Conservation (phyloP, 2,329 filamentous ascomycete genomes). For the Alternaria atra region DNA sequence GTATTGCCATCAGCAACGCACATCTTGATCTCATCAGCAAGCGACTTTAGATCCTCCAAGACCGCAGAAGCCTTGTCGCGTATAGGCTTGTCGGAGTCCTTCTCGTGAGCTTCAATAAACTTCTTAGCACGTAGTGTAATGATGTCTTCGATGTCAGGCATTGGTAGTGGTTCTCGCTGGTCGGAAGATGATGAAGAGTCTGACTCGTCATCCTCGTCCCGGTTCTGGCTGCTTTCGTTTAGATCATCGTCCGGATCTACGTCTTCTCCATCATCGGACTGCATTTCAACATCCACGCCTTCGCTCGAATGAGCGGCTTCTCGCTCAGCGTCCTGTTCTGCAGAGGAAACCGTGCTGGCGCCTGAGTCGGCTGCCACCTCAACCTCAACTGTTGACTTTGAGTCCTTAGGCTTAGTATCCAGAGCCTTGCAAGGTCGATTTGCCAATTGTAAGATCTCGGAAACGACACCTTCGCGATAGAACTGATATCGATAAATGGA, state of each 20-base stretch:
- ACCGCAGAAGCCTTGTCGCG: slow-evolving; percentile 82
- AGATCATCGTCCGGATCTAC: slow-evolving; percentile 63
- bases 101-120: slow-evolving; percentile 85
- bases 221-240: slow-evolving; percentile 67
- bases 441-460: slow-evolving; percentile 86
- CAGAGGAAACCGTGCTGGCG: slow-evolving; percentile 31
- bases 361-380: slow-evolving; percentile 37
- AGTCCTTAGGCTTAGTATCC: slow-evolving; percentile 40
- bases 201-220: slow-evolving; percentile 69
- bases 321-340: slow-evolving; percentile 47
- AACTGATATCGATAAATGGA: slow-evolving; percentile 95
- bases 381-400: slow-evolving; percentile 35
- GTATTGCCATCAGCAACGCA: slow-evolving; percentile 67
- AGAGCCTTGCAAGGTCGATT: slow-evolving; percentile 53
- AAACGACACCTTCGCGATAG: slow-evolving; percentile 94
- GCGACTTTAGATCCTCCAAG: slow-evolving; percentile 72
- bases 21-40: slow-evolving; percentile 75
- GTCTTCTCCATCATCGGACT: slow-evolving; percentile 63
- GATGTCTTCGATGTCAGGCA: slow-evolving; percentile 70
- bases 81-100: slow-evolving; percentile 75
- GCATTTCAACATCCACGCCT: slow-evolving; percentile 62
- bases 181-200: slow-evolving; percentile 67
- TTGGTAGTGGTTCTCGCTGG: slow-evolving; percentile 30
- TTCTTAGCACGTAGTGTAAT: slow-evolving; percentile 81
- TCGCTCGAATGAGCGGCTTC: slow-evolving; percentile 65